Base-by-base conservation (phyloP, 2,329 filamentous ascomycete species). In the Cryphonectria parasitica region DNA sequence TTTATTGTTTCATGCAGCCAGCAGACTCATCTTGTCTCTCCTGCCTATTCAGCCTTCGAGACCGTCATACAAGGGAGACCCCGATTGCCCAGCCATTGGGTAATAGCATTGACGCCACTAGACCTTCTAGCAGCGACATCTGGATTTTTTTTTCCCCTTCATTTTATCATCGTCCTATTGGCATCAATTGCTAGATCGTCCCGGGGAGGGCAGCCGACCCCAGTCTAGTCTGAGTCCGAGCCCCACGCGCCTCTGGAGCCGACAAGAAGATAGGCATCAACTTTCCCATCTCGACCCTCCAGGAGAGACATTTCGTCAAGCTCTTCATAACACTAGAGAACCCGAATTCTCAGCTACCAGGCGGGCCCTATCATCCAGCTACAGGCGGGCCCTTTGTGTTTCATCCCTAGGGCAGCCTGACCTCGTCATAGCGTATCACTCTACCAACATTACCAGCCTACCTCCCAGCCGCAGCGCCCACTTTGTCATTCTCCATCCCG, bases 1-100 rank as follows among this genome's bases (percentile, higher is more conserved):
- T 64, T 31, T 28, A 39, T 64, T 60, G 71, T 72, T 68, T 71
- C 71, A 71, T 67, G 69, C 71, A 72, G 71, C 69, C 66, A 66
- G 49, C 31, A 62, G 62, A 34, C 60, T 71, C 58, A 11, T 54
- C 36, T 41, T 45, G 71, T 60, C 68, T 64, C 66, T 68, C 65
- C 45, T 60, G 49, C 58, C 62, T 66, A 8, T 36, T 62, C 61
- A 69, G 52, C 36, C 45, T 31, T 34, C 60, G 34, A 70, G 49
- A 67, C 64, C 67, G 64, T 11, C 41, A 63, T 15, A 67, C 63
- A 69, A 64, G 36, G 39, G 45, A 58, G 41, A 45, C 8, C 7
- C 45, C 45, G 58, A 31, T 66, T 66, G 58, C 64, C 39, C 56
- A 66, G 60, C 60, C 54, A 49, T 54, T 58, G 25, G 54, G 54